A percentile compares a stretch with the other conserved stretches of the same genome.
phyloP scores from a whole-genome alignment of 2,329 filamentous ascomycete genomes.

The Alternaria infectoria region DNA sequence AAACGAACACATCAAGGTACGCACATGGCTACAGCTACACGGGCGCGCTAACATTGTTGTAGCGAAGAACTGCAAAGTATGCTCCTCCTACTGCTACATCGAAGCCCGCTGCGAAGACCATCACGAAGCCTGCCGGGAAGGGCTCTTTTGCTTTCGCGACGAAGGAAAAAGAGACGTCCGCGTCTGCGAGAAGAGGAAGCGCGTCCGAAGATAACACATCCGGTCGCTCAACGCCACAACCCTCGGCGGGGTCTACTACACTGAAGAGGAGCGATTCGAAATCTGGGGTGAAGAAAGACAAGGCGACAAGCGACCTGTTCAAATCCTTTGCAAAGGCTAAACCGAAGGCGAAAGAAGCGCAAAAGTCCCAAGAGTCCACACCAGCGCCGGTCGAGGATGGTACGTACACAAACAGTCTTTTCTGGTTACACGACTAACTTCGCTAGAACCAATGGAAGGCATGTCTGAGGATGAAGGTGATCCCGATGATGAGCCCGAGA shows the following conservation, averaged over 20 bases:
- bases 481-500: slow-evolving; percentile 35
- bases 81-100: slow-evolving; percentile 42
- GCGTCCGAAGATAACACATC: slow-evolving; percentile 45
- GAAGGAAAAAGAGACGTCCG: slow-evolving; percentile 30
- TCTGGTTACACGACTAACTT: slow-evolving; percentile 29
- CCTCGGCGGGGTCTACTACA: slow-evolving; percentile 23
- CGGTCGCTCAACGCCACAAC: slow-evolving; percentile 42
- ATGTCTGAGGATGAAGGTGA: slow-evolving; percentile 55
- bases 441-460: slow-evolving; percentile 58
- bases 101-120: slow-evolving; percentile 16
- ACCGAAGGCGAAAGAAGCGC: slow-evolving; percentile 57
- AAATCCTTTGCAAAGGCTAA: slow-evolving; percentile 78
- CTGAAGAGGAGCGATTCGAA: slow-evolving; percentile 48
- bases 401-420: slow-evolving; percentile 26
- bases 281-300: slow-evolving; percentile 63
- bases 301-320: slow-evolving; percentile 69
- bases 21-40: not conserved
- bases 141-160: slow-evolving; percentile 18
- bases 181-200: slow-evolving; percentile 27
- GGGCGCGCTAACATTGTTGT: slow-evolving; percentile 18
- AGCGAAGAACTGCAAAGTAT: slow-evolving; percentile 54
- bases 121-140: slow-evolving; percentile 23
- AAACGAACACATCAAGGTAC: slow-evolving; percentile 70
- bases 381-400: slow-evolving; percentile 57
- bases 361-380: slow-evolving; percentile 52